Evolutionary conservation across 164 flowering plant genomes (phyloP), one percentile per base, ranked within the genome.

Genomic region (Dillenia turbinata): DNA sequence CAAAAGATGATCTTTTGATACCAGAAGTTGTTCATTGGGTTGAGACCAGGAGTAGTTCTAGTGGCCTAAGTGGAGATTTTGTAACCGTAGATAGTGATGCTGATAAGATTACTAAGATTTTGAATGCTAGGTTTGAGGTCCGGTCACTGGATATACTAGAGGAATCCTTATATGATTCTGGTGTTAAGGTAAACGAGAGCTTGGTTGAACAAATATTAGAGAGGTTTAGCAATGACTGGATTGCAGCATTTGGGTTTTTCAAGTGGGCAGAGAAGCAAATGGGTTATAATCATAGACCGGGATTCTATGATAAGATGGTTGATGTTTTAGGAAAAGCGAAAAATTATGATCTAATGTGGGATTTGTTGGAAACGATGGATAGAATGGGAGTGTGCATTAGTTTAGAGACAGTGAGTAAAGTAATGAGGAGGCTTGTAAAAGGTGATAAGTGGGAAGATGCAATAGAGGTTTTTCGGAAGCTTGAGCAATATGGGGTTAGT

Each of bases 211-310:
- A 70, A 64, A 49, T 83, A 26, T 62, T 84, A 75, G 75, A 61
- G 72, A 77, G 86, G 57, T 88, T 78, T 57, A 67, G 71, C 75
- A 77, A 78, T 71, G 78, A 83, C 13, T 88, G 91, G 90, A 59
- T 73, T 14, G 56, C 71, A 3, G 81, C 95, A 55, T 83, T 77
- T 49, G 88, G 83, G 17, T 57, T 83, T 59, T 88, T 85, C 80
- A 73, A 47, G 54, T 85, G 90, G 95, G 89, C 82, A 47, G 59
- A 69, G 49, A 15, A 43, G 57, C 84, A 73, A 76, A 64, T 44
- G 22, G 76, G 75, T 68, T 79, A 73, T 62, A 54, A 13, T 44
- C 79, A 72, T 67, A 61, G 81, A 0, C 64, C 78, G 7, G 73
- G 69, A n/a, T 10, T 61, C 9, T 88, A 74, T 48, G 65, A 81